A percentile compares a stretch with the other conserved stretches of the same genome.
These are phyloP conservation scores for Camillea tinctor DNA, from an alignment of 2,329 filamentous ascomycete species.

Conservation along the genomic window DNA sequence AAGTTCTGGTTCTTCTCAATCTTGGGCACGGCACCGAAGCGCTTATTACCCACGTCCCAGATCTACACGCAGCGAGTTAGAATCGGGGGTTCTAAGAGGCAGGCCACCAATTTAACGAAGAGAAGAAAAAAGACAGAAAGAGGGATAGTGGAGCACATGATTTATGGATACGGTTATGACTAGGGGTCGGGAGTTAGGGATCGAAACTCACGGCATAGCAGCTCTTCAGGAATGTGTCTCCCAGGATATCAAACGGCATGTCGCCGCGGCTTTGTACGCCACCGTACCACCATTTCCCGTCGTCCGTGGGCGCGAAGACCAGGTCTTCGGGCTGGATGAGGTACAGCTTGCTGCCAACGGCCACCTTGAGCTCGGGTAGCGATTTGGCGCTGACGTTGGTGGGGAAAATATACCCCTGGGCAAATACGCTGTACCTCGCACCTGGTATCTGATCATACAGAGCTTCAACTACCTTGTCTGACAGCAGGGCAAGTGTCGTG, in stretches of 20 bases:
- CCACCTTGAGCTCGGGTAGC: conserved; percentile 61
- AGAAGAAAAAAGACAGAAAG: not conserved
- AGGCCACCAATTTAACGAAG: not conserved
- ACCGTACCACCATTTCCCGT: conserved; percentile 53
- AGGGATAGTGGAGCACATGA: not conserved
- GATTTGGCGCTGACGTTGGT: conserved; percentile 48
- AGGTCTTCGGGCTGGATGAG: conserved; percentile 62
- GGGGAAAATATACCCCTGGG: conserved; percentile 67
- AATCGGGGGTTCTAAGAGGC: too few relatives aligned
- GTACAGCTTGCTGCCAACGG: conserved; percentile 60
- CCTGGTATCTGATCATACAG: conserved; percentile 66
- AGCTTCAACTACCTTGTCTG: conserved; percentile 58
- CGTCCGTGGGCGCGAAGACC: conserved; percentile 54
- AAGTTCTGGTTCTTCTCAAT: conserved; percentile 40
- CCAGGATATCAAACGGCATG: conserved; percentile 61
- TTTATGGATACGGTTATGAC: too few relatives aligned
- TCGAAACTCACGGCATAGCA: conserved; percentile 44
- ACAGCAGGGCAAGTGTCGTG: conserved; percentile 65
- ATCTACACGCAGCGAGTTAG: conserved; percentile 39
- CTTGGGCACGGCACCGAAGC: conserved; percentile 60
- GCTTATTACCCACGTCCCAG: conserved; percentile 61
- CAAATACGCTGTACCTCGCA: conserved; percentile 50
- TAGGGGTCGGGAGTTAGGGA: not conserved
- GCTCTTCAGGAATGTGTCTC: conserved; percentile 62
- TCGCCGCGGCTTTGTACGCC: conserved; percentile 63